Evolutionary conservation across 441 rosid species (phyloP), one percentile per base, ranked within the genome.

Genomic region (Hura crepitans): DNA sequence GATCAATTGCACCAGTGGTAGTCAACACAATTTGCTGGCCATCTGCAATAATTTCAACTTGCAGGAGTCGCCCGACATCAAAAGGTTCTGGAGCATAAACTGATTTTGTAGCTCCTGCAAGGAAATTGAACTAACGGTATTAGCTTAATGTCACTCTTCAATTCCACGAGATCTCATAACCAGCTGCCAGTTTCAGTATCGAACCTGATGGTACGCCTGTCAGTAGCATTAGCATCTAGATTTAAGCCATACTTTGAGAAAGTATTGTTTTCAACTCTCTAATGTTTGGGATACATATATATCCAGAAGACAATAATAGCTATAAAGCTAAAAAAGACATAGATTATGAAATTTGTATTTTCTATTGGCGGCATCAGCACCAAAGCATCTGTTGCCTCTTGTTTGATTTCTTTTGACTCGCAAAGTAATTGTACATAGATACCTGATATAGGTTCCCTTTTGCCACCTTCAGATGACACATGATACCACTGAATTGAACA

Each of bases 61-160:
- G 91, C 75, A 95, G 78, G 56, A 78, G 33, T 70, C 84, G 81
- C 20, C 97, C 96, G 70, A 92, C 99, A 66, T 95, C 98, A 67
- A 80, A 85, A 75, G 99, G 97, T 87, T 95, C 99, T 0, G 96
- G 96, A 70, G 99, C 98, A 75, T 95, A 95, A 71, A 85, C 82
- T 55, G 89, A 75, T 86, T 90, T 95, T 25, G 89, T 90, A 55
- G 98, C 97, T 74, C 98, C 99, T 95, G 84, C 30, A 58, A 78
- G 35, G 28, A 81, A 73, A 43, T 39, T 17, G 61, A 45, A 46
- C 5, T 51, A 46, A 67, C 31, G 72, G n/a, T 69, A 70, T 63
- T 23, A 64, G 65, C 22, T 56, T 70, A 49, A 53, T 46, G 9
- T 50, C 64, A 30, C 42, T 45, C 2, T 18, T 14, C 45, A 49